These are phyloP conservation scores for Parathielavia appendiculata DNA, from an alignment of 495 filamentous ascomycete species.

Conservation along the genomic window DNA sequence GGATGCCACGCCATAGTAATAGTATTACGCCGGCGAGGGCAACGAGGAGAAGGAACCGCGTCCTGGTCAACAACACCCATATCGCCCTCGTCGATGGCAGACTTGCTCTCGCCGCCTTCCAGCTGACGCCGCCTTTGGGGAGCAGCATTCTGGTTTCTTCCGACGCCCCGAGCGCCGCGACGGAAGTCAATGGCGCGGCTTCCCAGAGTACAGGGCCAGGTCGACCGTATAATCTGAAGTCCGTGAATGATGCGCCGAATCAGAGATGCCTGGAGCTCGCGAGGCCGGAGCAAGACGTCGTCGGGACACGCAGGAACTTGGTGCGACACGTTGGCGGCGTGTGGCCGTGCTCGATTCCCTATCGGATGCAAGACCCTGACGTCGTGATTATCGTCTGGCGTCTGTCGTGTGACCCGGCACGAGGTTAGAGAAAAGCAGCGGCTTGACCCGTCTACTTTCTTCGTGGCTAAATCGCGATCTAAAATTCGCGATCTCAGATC, in stretches of 20 bases:
- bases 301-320: no score
- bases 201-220: conserved; percentile 10
- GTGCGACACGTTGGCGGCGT: no score
- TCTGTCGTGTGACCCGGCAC: no score
- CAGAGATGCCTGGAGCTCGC: neutral
- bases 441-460: no score
- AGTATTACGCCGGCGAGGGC: conserved; percentile 68
- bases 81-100: conserved; percentile 80
- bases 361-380: no score
- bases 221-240: conserved; percentile 5
- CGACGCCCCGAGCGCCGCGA: conserved; percentile 38
- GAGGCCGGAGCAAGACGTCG: neutral
- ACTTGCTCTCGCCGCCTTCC: conserved; percentile 80
- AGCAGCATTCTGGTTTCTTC: conserved; percentile 51
- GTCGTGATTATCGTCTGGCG: no score
- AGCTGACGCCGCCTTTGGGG: conserved; percentile 83
- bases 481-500: no score
- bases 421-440: no score
- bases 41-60: conserved; percentile 71
- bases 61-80: conserved; percentile 67
- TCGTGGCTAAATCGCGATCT: no score
- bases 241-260: neutral
- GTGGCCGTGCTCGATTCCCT: no score
- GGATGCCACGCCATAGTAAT: conserved; percentile 85
- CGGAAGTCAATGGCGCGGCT: conserved; percentile 12